Percentiles rank a stretch among this genome's conserved stretches.
Conservation (phyloP, 2,329 filamentous ascomycete genomes). For the Ophiocordyceps australis region DNA sequence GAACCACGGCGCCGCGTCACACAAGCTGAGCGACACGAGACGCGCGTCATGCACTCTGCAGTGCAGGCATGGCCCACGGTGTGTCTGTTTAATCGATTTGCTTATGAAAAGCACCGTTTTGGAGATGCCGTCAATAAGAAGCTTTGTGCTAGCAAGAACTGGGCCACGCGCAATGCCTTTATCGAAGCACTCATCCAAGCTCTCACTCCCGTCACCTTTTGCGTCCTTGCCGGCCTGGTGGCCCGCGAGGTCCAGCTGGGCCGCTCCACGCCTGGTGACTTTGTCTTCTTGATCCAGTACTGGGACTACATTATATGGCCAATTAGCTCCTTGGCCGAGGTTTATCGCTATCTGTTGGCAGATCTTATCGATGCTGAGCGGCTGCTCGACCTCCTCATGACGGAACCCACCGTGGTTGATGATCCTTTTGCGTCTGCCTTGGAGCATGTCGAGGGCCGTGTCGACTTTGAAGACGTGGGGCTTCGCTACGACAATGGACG, state of each 20-base stretch:
- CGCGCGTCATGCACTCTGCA: constrained; percentile 2
- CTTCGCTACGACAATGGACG: constrained; percentile 38
- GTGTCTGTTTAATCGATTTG: constrained; percentile 3
- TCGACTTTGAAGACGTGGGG: constrained; percentile 33
- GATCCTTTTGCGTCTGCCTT: constrained; percentile 24
- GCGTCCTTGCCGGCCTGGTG: constrained; percentile 6
- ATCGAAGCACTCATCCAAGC: constrained; percentile 1
- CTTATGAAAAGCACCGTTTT: constrained; percentile 7
- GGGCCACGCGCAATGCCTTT: constrained; percentile 1
- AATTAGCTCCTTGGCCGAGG: constrained; percentile 13
- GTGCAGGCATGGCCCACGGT: constrained; percentile 2
- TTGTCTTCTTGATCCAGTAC: constrained; percentile 48
- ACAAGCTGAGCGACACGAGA: constrained; percentile 1
- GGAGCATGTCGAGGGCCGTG: constrained; percentile 22
- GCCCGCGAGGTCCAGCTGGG: constrained; percentile 2
- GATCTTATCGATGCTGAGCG: constrained; percentile 49
- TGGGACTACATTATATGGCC: constrained; percentile 30
- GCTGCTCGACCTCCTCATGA: constrained; percentile 35
- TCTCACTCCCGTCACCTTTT: constrained; percentile 2
- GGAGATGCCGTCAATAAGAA: constrained; percentile 1
- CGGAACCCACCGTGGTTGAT: constrained; percentile 34
- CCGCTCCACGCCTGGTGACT: constrained; percentile 15
- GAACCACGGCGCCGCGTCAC: constrained; percentile 1
- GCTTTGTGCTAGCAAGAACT: constrained; percentile 1
- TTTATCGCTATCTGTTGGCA: constrained; percentile 8